A percentile compares a stretch with the other conserved stretches of the same genome.
Evolutionary conservation across 768 basidiomycete species (phyloP).

Genomic region (Rhodosporidiobolus odoratus): DNA sequence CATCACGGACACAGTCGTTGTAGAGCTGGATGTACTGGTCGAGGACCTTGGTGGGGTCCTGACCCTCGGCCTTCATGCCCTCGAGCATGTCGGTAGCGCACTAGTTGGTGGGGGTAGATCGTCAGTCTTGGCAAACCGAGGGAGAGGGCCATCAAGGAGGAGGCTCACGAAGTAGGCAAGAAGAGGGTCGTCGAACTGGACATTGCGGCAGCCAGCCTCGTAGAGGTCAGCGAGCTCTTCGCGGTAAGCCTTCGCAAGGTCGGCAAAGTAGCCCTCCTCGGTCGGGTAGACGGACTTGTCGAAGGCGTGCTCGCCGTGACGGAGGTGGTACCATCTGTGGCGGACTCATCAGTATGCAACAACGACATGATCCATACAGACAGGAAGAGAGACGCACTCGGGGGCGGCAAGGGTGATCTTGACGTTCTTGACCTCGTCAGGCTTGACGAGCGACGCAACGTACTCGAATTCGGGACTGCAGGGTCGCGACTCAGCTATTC

Average conservation of each 20-base stretch:
- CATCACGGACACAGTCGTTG: constrained; percentile 44
- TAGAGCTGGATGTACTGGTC: constrained; percentile 63
- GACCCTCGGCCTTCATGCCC: constrained; percentile 58
- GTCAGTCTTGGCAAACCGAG: constrained; percentile 40
- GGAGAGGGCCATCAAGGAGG: constrained; percentile 42
- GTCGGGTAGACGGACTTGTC: constrained; percentile 56
- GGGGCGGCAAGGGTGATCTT: constrained; percentile 69
- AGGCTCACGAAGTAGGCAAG: constrained; percentile 55
- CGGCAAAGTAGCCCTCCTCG: constrained; percentile 58
- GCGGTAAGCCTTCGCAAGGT: constrained; percentile 53
- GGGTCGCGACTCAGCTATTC: neutral
- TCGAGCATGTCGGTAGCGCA: constrained; percentile 58
- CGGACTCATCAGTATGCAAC: neutral
- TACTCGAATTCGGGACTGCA: constrained; percentile 40
- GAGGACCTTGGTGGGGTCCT: constrained; percentile 61
- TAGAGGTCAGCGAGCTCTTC: constrained; percentile 53
- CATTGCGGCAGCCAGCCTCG: constrained; percentile 50
- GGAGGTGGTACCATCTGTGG: constrained; percentile 41
- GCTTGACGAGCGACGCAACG: constrained; percentile 32
- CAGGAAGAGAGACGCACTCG: constrained; percentile 59
- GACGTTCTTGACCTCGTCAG: constrained; percentile 54
- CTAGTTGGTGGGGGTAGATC: no score
- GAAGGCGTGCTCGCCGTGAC: constrained; percentile 41
- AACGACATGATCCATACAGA: constrained; percentile 48
- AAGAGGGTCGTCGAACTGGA: constrained; percentile 54